A percentile compares a stretch with the other conserved stretches of the same genome.
Conservation (phyloP, 2,329 filamentous ascomycete genomes). For the Gremmenia infestans region DNA sequence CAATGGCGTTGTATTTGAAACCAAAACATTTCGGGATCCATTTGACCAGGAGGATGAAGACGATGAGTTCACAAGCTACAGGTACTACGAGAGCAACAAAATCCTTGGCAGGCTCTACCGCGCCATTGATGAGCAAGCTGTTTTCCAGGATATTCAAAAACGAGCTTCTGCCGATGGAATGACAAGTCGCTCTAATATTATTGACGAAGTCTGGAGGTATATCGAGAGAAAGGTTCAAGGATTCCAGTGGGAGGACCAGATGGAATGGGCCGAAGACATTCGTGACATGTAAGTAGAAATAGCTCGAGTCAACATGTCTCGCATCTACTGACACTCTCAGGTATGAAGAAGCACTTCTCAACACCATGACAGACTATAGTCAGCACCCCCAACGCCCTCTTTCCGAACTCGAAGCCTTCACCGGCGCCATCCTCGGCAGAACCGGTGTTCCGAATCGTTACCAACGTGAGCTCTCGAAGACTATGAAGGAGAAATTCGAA, state of each 20-base stretch:
- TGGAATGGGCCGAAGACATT: conserved; percentile 35
- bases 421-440: conserved; percentile 51
- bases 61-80: conserved; percentile 41
- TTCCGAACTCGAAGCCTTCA: conserved; percentile 50
- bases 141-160: conserved; percentile 39
- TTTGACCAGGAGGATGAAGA: conserved; percentile 41
- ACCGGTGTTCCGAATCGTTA: conserved; percentile 34
- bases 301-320: neutral
- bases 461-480: conserved; percentile 38
- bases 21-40: neutral
- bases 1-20: conserved; percentile 21
- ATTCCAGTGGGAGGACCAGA: conserved; percentile 37
- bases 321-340: conserved; percentile 24
- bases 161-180: conserved; percentile 1
- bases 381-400: conserved; percentile 34
- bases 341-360: conserved; percentile 48
- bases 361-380: conserved; percentile 43
- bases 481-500: conserved; percentile 40
- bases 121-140: conserved; percentile 64
- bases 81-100: conserved; percentile 64
- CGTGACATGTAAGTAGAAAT: conserved; percentile 39
- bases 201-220: conserved; percentile 35
- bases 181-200: conserved; percentile 16
- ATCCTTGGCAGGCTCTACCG: conserved; percentile 67
- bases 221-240: conserved; percentile 31